Conservation (phyloP, 805 yeast genomes). For the Novakomyces olei region DNA sequence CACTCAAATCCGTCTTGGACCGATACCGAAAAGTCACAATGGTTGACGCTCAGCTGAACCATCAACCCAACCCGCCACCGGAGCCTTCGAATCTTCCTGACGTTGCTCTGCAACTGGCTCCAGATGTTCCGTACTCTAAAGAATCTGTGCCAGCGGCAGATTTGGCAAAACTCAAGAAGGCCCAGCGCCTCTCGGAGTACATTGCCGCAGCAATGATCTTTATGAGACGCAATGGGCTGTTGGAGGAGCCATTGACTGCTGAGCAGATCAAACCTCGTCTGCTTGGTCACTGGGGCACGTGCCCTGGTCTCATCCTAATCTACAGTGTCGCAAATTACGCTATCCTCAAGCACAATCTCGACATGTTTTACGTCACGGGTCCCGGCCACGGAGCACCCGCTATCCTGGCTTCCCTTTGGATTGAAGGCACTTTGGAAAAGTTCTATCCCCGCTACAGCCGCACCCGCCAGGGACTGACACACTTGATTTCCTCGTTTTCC, state of each 20-base stretch:
- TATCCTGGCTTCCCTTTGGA: slow-evolving; percentile 10
- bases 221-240: slow-evolving; percentile 7
- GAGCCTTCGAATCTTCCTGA: too few species aligned
- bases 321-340: slow-evolving; percentile 9
- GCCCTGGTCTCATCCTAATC: slow-evolving; percentile 10
- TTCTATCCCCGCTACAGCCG: slow-evolving; percentile 8
- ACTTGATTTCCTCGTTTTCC: slow-evolving; percentile 8
- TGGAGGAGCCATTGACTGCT: slow-evolving; percentile 5
- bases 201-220: slow-evolving; percentile 10
- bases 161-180: slow-evolving; percentile 5
- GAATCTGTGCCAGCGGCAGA: slow-evolving; percentile 1
- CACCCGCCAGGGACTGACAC: slow-evolving; percentile 7
- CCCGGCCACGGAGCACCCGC: slow-evolving; percentile 12
- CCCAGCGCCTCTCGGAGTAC: slow-evolving; percentile 9
- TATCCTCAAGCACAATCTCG: slow-evolving; percentile 8
- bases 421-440: slow-evolving; percentile 9
- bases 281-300: slow-evolving; percentile 11
- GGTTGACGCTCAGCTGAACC: too few species aligned
- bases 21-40: too few species aligned
- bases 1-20: too few species aligned
- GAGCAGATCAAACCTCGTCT: slow-evolving; percentile 11
- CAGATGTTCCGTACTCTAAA: too few species aligned
- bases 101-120: too few species aligned
- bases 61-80: too few species aligned
- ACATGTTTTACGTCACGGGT: slow-evolving; percentile 10